Conservation (phyloP, 257 asterid genomes). For the Nicotiana attenuata region DNA sequence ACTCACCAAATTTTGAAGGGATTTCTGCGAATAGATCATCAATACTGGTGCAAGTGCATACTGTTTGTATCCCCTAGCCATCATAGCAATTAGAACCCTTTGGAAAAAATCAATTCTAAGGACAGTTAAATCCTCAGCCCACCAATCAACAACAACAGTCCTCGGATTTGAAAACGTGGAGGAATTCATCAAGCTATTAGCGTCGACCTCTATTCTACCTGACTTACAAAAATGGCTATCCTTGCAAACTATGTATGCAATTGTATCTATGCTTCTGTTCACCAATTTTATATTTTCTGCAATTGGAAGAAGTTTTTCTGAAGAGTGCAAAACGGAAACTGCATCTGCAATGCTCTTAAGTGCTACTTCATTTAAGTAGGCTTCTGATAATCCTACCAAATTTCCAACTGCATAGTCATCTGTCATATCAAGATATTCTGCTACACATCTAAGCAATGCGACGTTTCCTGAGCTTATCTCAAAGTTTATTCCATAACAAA, state of each 20-base stretch:
- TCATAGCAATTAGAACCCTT: conserved; percentile 69
- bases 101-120: conserved; percentile 71
- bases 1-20: conserved; percentile 92
- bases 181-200: conserved; percentile 30
- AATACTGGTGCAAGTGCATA: conserved; percentile 68
- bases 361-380: conserved; percentile 61
- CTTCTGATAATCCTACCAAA: conserved; percentile 52
- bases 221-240: conserved; percentile 45
- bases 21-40: conserved; percentile 76
- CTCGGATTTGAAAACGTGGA: conserved; percentile 25
- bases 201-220: conserved; percentile 14
- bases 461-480: conserved; percentile 65
- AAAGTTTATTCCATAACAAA: conserved; percentile 75
- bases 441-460: conserved; percentile 62
- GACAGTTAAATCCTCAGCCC: conserved; percentile 76
- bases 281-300: conserved; percentile 74
- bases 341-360: conserved; percentile 68
- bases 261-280: conserved; percentile 63
- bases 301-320: conserved; percentile 52
- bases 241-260: conserved; percentile 58
- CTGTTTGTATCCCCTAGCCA: conserved; percentile 71
- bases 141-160: conserved; percentile 64
- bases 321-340: conserved; percentile 54
- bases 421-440: conserved; percentile 79
- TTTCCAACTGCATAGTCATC: conserved; percentile 70